Conservation (phyloP, 2,329 filamentous ascomycete genomes). For the Metarhizium album region DNA sequence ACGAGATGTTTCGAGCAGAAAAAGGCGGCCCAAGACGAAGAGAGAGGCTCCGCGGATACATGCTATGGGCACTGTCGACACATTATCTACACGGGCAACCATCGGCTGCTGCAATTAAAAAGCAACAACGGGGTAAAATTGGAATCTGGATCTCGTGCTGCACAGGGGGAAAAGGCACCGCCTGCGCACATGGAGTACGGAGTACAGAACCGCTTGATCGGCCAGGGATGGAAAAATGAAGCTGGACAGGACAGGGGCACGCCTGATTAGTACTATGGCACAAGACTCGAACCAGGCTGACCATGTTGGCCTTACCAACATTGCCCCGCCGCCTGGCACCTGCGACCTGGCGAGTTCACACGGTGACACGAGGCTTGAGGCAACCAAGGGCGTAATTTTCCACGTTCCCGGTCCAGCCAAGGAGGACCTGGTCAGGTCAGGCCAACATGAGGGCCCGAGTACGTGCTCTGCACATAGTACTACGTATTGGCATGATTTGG, state of each 20-base stretch:
- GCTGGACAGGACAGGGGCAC: constrained; percentile 1
- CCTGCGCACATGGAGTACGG: not conserved
- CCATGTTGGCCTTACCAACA: not conserved
- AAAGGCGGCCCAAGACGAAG: not conserved
- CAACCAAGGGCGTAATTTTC: constrained; percentile 4
- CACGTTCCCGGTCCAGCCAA: not conserved
- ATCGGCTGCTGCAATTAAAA: not conserved
- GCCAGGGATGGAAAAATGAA: not conserved
- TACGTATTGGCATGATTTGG: not conserved
- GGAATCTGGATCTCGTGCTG: not conserved
- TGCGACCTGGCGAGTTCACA: constrained; percentile 6
- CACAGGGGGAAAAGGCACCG: not conserved
- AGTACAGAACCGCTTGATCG: not conserved
- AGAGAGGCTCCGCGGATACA: not conserved
- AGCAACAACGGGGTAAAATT: not conserved
- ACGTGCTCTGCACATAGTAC: not conserved
- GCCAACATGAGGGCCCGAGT: not conserved
- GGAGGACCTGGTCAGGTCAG: not conserved
- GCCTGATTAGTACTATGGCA: not conserved
- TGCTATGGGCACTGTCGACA: not conserved
- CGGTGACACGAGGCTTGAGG: constrained; percentile 4
- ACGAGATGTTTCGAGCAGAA: not conserved
- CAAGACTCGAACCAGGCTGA: not conserved
- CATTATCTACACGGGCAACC: not conserved
- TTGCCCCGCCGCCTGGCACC: not conserved